Evolutionary conservation across 768 basidiomycete species (phyloP).

Genomic region (Suillus spraguei): DNA sequence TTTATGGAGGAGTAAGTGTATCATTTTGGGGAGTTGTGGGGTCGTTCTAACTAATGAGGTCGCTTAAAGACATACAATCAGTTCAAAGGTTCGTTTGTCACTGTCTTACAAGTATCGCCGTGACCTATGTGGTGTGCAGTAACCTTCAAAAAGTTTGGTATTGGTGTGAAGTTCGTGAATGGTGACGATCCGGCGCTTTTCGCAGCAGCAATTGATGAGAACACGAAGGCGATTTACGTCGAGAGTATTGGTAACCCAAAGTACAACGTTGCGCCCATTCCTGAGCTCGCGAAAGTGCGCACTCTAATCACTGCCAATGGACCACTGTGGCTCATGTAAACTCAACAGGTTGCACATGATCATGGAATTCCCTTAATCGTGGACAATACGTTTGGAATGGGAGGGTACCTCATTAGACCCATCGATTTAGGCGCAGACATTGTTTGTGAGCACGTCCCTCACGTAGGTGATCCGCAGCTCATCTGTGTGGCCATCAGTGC

Average conservation of each 20-base stretch:
- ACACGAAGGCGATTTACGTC: slow-evolving; percentile 59
- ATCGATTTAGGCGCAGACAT: slow-evolving; percentile 62
- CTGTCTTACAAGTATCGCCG: no score
- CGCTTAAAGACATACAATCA: slow-evolving; percentile 56
- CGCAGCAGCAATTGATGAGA: slow-evolving; percentile 56
- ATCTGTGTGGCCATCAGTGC: slow-evolving; percentile 33
- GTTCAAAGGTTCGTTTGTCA: slow-evolving; percentile 49
- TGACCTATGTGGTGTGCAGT: slow-evolving; percentile 33
- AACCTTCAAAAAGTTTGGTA: slow-evolving; percentile 56
- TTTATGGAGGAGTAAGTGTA: slow-evolving; percentile 60
- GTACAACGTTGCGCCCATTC: slow-evolving; percentile 56
- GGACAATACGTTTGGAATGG: slow-evolving; percentile 66
- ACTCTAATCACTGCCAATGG: not conserved
- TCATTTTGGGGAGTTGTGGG: not conserved
- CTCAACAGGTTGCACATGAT: slow-evolving; percentile 55
- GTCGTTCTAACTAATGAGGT: not conserved
- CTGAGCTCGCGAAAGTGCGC: slow-evolving; percentile 54
- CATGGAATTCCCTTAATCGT: slow-evolving; percentile 64
- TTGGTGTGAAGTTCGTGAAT: slow-evolving; percentile 55
- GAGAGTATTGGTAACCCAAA: slow-evolving; percentile 68
- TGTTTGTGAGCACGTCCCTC: slow-evolving; percentile 35
- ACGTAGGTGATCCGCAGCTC: not conserved
- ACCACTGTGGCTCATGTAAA: not conserved
- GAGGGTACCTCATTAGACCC: slow-evolving; percentile 57
- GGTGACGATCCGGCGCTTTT: slow-evolving; percentile 49